Percentiles rank a stretch among this genome's conserved stretches.
Evolutionary conservation across 495 filamentous ascomycete genomes (phyloP).

Genomic region (Penicilliopsis zonata): DNA sequence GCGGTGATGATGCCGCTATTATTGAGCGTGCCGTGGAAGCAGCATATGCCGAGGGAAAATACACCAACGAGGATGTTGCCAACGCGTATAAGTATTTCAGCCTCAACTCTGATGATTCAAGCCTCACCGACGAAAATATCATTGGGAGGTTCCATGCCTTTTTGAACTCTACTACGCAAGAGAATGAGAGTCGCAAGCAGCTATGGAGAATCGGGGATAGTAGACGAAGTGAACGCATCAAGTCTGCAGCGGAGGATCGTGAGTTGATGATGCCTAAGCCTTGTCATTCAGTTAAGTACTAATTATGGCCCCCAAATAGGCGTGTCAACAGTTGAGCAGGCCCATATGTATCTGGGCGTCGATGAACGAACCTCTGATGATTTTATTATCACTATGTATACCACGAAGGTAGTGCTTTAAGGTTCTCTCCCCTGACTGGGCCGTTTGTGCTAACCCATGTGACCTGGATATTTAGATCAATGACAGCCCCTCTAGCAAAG

Average conservation of each 20-base stretch:
- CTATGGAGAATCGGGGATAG: slow-evolving; percentile 44
- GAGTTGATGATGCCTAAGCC: slow-evolving; percentile 6
- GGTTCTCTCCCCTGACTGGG: neutral
- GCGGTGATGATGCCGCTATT: slow-evolving; percentile 19
- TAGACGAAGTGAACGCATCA: slow-evolving; percentile 39
- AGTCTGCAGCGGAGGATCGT: slow-evolving; percentile 44
- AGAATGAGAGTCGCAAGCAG: slow-evolving; percentile 36
- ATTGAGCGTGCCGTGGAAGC: slow-evolving; percentile 25
- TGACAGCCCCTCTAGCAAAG: slow-evolving; percentile 35
- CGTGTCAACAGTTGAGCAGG: slow-evolving; percentile 50
- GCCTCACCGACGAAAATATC: slow-evolving; percentile 42
- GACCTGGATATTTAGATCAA: slow-evolving; percentile 15
- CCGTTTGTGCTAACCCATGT: neutral
- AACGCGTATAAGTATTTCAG: slow-evolving; percentile 46
- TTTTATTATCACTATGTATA: slow-evolving; percentile 46
- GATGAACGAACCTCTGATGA: slow-evolving; percentile 41
- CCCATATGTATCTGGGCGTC: slow-evolving; percentile 44
- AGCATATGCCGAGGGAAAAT: slow-evolving; percentile 30
- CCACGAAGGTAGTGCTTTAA: slow-evolving; percentile 36
- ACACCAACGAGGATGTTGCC: slow-evolving; percentile 37
- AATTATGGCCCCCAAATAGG: no score
- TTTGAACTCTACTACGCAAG: slow-evolving; percentile 32
- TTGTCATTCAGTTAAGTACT: neutral
- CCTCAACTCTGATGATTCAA: slow-evolving; percentile 20
- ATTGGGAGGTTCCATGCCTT: slow-evolving; percentile 45